phyloP scores from a whole-genome alignment of 805 yeast species.

The Ogataea polymorpha region DNA sequence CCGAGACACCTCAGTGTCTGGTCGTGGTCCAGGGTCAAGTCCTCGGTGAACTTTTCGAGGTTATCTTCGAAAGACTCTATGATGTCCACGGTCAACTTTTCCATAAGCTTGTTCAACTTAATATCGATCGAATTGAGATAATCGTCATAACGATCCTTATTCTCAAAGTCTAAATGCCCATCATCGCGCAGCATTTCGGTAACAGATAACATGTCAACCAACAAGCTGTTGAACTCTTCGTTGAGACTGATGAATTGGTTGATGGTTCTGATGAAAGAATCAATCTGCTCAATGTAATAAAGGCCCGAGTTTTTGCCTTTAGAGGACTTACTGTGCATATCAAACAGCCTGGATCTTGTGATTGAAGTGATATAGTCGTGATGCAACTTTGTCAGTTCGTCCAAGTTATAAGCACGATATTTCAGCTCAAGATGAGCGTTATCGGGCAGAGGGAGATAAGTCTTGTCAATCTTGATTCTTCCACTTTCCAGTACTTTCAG shows the following conservation, averaged over 20 bases:
- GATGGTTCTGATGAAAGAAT: slow-evolving; percentile 34
- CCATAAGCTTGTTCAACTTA: slow-evolving; percentile 37
- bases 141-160: slow-evolving; percentile 24
- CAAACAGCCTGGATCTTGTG: slow-evolving; percentile 36
- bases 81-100: slow-evolving; percentile 39
- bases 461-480: slow-evolving; percentile 11
- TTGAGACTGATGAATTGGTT: slow-evolving; percentile 38
- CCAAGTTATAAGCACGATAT: slow-evolving; percentile 41
- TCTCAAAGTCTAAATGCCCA: slow-evolving; percentile 22
- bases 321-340: slow-evolving; percentile 22
- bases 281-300: slow-evolving; percentile 41
- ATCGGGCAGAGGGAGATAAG: slow-evolving; percentile 1
- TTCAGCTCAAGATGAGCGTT: slow-evolving; percentile 1
- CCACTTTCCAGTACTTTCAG: slow-evolving; percentile 17
- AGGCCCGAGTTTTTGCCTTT: slow-evolving; percentile 38
- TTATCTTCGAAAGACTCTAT: slow-evolving; percentile 42
- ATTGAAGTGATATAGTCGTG: slow-evolving; percentile 34
- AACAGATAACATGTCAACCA: slow-evolving; percentile 34
- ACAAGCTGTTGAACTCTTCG: slow-evolving; percentile 35
- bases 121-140: slow-evolving; percentile 18
- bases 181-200: slow-evolving; percentile 21
- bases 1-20: slow-evolving; percentile 49
- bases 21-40: slow-evolving; percentile 51
- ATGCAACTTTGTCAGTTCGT: slow-evolving; percentile 43
- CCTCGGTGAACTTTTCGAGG: slow-evolving; percentile 44